These are phyloP conservation scores for Pseudogymnoascus sp. DNA, from an alignment of 2,329 filamentous ascomycete genomes.

Conservation along the genomic window DNA sequence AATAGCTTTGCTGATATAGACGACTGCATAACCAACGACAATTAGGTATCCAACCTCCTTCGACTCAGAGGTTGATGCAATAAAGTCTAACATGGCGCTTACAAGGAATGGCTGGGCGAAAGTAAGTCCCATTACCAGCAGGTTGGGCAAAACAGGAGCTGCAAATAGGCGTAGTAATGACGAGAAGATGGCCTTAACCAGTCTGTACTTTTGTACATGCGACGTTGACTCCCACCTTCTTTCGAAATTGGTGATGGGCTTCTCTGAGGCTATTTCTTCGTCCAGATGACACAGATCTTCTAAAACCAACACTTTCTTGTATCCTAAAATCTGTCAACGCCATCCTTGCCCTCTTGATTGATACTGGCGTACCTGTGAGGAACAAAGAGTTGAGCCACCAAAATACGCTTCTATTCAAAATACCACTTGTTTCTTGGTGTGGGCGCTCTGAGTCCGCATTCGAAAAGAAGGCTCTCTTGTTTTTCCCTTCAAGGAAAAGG, in stretches of 20 bases:
- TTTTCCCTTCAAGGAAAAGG: not conserved
- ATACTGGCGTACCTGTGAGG: not conserved
- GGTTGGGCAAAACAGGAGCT: not conserved
- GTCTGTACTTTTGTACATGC: not conserved
- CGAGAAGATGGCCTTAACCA: not conserved
- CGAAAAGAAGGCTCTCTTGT: not conserved
- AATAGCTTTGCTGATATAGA: constrained; percentile 1
- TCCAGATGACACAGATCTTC: not conserved
- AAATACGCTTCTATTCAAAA: not conserved
- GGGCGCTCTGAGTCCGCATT: not conserved
- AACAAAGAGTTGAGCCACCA: constrained; percentile 4
- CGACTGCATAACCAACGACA: not conserved
- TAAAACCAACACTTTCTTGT: not conserved
- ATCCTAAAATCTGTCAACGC: not conserved
- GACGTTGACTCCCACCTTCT: not conserved
- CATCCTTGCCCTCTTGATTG: not conserved
- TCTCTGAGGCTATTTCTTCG: not conserved
- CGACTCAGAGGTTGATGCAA: not conserved
- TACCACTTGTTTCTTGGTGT: not conserved
- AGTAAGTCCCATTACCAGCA: not conserved
- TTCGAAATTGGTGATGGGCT: not conserved
- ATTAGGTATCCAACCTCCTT: constrained; percentile 1
- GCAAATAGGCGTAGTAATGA: not conserved
- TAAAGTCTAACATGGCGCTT: not conserved
- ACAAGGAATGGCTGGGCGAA: not conserved